Percentiles rank a stretch among this genome's conserved stretches.
These are phyloP conservation scores for Ulota crispa DNA, from an alignment of 225 moss, liverwort and hornwort species.

Conservation along the genomic window DNA sequence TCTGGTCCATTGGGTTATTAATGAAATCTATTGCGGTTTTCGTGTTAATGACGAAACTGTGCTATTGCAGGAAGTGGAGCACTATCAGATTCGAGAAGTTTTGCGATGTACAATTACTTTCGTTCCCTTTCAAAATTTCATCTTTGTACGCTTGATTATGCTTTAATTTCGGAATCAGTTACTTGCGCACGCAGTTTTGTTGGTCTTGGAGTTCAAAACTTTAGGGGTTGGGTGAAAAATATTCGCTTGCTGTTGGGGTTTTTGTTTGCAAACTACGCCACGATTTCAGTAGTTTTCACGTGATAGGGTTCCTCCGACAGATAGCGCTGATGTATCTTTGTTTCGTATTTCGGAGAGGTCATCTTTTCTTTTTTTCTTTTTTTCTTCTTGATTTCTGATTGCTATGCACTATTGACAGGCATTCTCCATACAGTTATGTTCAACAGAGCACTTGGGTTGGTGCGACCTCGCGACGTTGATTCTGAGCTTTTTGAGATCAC, in stretches of 20 bases:
- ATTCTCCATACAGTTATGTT: conserved; percentile 91
- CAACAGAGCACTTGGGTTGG: conserved; percentile 81
- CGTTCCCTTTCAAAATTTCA: background rate
- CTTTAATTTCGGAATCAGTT: background rate
- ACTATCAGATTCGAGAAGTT: conserved; percentile 95
- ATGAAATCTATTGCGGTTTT: background rate
- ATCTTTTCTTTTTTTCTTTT: background rate
- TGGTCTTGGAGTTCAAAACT: background rate
- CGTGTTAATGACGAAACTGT: conserved; percentile 9
- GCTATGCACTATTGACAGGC: conserved; percentile 31
- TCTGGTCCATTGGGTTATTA: background rate
- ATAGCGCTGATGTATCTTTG: background rate
- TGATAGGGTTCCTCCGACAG: background rate
- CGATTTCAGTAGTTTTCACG: background rate
- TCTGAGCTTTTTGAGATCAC: conserved; percentile 92
- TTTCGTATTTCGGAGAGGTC: background rate
- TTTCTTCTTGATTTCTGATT: conserved; percentile 8
- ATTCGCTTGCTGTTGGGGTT: background rate
- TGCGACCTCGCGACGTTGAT: conserved; percentile 83
- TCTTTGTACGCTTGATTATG: background rate
- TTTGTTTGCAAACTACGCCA: background rate
- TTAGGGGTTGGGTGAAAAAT: conserved; percentile 18
- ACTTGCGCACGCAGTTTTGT: background rate
- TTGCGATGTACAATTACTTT: conserved; percentile 59
- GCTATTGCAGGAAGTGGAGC: conserved; percentile 81